A percentile compares a stretch with the other conserved stretches of the same genome.
These are phyloP conservation scores for Carallia pectinifolia DNA, from an alignment of 345 rosid genomes.

Conservation along the genomic window DNA sequence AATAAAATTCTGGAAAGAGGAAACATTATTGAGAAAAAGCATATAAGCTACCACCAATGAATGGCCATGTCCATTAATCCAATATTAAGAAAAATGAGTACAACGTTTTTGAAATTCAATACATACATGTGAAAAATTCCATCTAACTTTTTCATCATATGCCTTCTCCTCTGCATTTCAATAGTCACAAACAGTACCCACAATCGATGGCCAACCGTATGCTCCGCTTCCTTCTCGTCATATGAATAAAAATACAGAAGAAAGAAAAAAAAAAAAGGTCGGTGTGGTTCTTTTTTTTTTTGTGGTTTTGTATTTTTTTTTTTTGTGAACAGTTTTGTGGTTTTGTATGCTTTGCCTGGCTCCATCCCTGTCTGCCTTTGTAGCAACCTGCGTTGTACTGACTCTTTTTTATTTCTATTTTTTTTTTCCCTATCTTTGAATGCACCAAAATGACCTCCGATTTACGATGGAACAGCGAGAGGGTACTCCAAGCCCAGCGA, in stretches of 20 bases:
- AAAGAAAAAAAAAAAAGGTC: neutral
- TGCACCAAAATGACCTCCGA: neutral
- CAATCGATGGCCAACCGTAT: constrained; percentile 21
- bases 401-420: too few species aligned
- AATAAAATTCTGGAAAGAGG: neutral
- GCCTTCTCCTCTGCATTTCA: constrained; percentile 23
- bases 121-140: constrained; percentile 18
- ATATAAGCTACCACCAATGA: constrained; percentile 17
- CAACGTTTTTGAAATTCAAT: constrained; percentile 12
- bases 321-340: neutral
- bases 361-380: constrained; percentile 59
- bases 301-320: neutral
- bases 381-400: constrained; percentile 11
- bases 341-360: constrained; percentile 45
- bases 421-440: neutral
- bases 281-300: constrained; percentile 14
- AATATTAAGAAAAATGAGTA: neutral
- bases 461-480: neutral
- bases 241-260: neutral
- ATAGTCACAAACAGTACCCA: constrained; percentile 19
- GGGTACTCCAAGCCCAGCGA: neutral
- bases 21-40: neutral
- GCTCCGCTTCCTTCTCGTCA: constrained; percentile 19
- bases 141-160: constrained; percentile 23
- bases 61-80: neutral